Evolutionary conservation across 108 stramenopile species (phyloP), one percentile per base, ranked within the genome.

Genomic region (Pseudonitzschia multiseries): DNA sequence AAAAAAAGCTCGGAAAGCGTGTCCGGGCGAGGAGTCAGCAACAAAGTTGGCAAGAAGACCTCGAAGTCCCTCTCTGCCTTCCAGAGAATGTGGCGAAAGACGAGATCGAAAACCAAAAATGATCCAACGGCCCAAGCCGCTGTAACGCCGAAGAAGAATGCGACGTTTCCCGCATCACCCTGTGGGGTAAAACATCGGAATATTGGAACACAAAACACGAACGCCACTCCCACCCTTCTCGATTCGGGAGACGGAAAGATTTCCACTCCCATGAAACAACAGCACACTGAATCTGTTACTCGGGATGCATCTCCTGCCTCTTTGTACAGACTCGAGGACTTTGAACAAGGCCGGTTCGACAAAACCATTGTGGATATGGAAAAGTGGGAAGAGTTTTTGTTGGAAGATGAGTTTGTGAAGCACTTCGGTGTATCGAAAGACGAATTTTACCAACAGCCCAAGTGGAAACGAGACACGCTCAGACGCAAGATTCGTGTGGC

Each of bases 361-460:
- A 56, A 22, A 24, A 24, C 9, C 54, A 10, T 26, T 29, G 65
- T 81, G 56, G 72, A 77, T 29, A 59, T 31, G 42, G 60, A 63
- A 12, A 27, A 28, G 24, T 73, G 81, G 29, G 81, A 82, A 54
- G 52, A 78, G 48, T 78, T 67, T 22, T 57, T 82, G n/a, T 65
- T 52, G 22, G 65, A 65, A 8, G 63, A 67, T 17, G 77, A 78
- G 17, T 82, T 82, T 31, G 5, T 69, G 31, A 46, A 36, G 29
- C 27, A 31, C n/a, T 82, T 82, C 51, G 52, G 57, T 5, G 57
- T 82, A 67, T 22, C 77, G n/a, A 78, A 78, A 32, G 68, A 69
- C 1, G 73, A 82, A 17, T 82, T 82, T 40, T 27, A 53, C 8
- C 21, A 54, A n/a, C 57, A 74, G 41, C 73, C 65, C 33, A 59